A percentile compares a stretch with the other conserved stretches of the same genome.
Evolutionary conservation across 1,139 yeast genomes (phyloP).

Genomic region (Nakaseomyces glabratus): DNA sequence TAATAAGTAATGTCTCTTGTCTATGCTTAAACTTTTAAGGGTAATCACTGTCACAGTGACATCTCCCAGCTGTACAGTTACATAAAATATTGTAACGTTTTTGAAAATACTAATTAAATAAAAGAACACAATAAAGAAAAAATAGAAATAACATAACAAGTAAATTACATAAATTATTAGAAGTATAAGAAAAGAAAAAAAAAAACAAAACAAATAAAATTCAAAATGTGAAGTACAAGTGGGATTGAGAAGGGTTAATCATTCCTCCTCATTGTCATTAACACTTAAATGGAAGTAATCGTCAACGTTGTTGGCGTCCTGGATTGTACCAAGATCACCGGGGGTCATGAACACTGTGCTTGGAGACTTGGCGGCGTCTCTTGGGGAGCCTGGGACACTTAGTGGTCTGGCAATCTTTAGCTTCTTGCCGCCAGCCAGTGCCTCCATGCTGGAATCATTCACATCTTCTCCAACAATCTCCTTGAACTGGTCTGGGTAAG

Average conservation of each 20-base stretch:
- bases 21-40: no score
- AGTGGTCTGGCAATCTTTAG: slow-evolving; percentile 80
- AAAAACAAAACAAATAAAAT: no score
- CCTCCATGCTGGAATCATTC: slow-evolving; percentile 22
- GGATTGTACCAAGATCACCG: slow-evolving; percentile 88
- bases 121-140: no score
- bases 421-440: slow-evolving; percentile 29
- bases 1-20: no score
- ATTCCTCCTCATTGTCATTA: slow-evolving; percentile 37
- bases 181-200: no score
- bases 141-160: not conserved
- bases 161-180: not conserved
- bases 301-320: slow-evolving; percentile 73
- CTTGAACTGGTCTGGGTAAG: slow-evolving; percentile 77
- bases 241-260: not conserved
- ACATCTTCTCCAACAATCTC: slow-evolving; percentile 35
- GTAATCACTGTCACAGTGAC: no score
- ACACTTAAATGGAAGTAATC: slow-evolving; percentile 74
- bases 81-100: no score
- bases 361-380: slow-evolving; percentile 36
- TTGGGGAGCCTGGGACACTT: slow-evolving; percentile 91
- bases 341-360: slow-evolving; percentile 74
- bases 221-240: not conserved
- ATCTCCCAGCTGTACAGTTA: no score
- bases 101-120: no score